Percentiles rank a stretch among this genome's conserved stretches.
These are phyloP conservation scores for Parascedosporium putredinis DNA, from an alignment of 2,329 filamentous ascomycete genomes.

Conservation along the genomic window DNA sequence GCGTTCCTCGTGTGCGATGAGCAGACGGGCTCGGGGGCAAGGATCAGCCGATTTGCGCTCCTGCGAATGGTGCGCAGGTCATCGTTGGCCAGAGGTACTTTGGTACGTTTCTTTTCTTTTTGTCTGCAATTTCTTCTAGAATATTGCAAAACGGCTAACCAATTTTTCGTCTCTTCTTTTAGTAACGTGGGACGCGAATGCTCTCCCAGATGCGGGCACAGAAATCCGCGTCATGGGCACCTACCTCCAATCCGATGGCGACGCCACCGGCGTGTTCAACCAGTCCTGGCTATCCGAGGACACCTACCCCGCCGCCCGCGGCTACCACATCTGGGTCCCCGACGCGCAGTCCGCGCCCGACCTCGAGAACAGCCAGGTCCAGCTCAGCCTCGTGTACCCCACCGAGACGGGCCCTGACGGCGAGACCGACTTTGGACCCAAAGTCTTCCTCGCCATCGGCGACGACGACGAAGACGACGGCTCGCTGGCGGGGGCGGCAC, in stretches of 20 bases:
- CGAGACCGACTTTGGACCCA: slow-evolving; percentile 9
- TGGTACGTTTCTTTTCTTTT: slow-evolving; percentile 8
- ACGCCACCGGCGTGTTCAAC: slow-evolving; percentile 2
- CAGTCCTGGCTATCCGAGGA: slow-evolving; percentile 12
- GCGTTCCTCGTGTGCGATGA: slow-evolving; percentile 12
- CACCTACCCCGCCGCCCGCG: slow-evolving; percentile 8
- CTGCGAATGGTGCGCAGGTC: slow-evolving; percentile 7
- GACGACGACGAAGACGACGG: neutral
- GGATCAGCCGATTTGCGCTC: slow-evolving; percentile 12
- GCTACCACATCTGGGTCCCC: slow-evolving; percentile 12
- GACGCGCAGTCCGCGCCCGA: slow-evolving; percentile 6
- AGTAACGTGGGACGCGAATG: slow-evolving; percentile 13
- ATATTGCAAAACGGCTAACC: no score
- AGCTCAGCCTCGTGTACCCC: slow-evolving; percentile 11
- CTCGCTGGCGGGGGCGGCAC: neutral
- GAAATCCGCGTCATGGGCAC: slow-evolving; percentile 11
- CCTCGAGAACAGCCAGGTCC: slow-evolving; percentile 8
- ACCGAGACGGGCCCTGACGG: slow-evolving; percentile 8
- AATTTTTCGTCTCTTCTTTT: neutral
- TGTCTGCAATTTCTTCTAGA: no score
- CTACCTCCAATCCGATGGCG: slow-evolving; percentile 6
- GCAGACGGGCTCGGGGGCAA: slow-evolving; percentile 10
- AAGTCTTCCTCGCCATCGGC: slow-evolving; percentile 8
- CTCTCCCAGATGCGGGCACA: slow-evolving; percentile 11
- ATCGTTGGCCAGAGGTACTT: slow-evolving; percentile 12